Evolutionary conservation across 139 green algal genomes (phyloP).

Genomic region (Coelastrella sp.): DNA sequence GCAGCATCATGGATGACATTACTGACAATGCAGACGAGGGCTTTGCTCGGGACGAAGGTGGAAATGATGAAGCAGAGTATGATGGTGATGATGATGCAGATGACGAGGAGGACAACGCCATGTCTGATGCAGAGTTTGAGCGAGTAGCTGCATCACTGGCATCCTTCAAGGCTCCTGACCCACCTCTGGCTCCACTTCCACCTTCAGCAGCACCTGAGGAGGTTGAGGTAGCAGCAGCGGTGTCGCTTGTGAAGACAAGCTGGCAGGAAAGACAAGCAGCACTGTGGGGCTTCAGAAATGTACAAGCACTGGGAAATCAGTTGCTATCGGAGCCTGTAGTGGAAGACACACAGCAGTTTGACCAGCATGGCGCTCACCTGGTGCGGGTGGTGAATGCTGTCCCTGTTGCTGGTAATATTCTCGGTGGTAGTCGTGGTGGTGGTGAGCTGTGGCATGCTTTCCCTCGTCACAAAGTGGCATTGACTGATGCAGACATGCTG

Average conservation of each 20-base stretch:
- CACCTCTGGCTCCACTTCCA: background rate
- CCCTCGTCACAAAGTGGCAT: constrained; percentile 14
- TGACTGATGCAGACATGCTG: constrained; percentile 1
- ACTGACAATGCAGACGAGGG: too few species aligned
- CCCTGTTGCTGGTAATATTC: background rate
- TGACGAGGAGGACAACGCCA: background rate
- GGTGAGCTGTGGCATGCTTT: constrained; percentile 29
- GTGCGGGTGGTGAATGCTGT: background rate
- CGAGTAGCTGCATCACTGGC: background rate
- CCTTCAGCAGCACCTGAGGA: background rate
- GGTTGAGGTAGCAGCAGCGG: background rate
- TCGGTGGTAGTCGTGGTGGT: background rate
- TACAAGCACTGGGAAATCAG: background rate
- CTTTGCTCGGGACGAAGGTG: background rate
- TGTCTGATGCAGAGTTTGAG: background rate
- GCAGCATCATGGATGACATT: too few species aligned
- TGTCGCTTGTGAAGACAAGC: background rate
- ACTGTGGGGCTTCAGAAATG: background rate
- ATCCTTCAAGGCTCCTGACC: too few species aligned
- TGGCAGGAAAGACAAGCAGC: constrained; percentile 26
- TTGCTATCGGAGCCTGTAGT: background rate
- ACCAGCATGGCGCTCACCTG: constrained; percentile 12
- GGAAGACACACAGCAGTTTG: background rate
- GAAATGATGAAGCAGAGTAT: background rate
- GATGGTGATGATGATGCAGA: background rate